Base-by-base conservation (phyloP, 2,329 filamentous ascomycete genomes). In the Trichoderma koningiopsis region DNA sequence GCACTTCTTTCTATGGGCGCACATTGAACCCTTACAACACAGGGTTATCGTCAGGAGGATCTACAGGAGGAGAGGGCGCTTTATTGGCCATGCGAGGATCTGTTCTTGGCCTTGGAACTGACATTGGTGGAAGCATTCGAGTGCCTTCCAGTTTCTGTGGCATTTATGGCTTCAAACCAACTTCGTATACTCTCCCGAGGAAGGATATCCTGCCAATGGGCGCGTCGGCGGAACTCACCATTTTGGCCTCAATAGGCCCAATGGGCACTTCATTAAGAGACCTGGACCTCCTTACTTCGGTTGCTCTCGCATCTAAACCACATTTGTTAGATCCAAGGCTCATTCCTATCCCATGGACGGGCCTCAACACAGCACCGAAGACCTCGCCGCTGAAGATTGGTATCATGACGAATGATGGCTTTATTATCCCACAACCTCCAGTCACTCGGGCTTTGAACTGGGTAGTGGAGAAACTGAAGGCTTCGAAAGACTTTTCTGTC, bases 11-110 rank as follows among this genome's bases (percentile, higher is more conserved):
- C 27, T 87, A 85, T 71, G 88, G 88, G 1, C 83, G 86, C 11
- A 85, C 85, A 0, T 77, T 90, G 22, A 91, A 90, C 72, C 89
- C 90, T 0, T 77, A 84, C 65, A 90, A 90, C 68, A 82, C 85
- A 4, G 79, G 82, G 16, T 81, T 88, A 22, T 88, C 86, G 0
- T 83, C 88, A 0, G 90, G 90, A 3, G 90, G 90, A 0, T 87
- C 84, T 2, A 87, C 86, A 0, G 90, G 90, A 8, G 90, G 90
- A 5, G 80, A 81, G 60, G 79, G 75, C 0, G 79, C 81, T 5
- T 70, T 83, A 2, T 62, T 83, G 0, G 79, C 79, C 3, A 75
- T 82, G 52, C 72, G 78, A 4, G 81, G 81, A 1, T 81, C 79
- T 1, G 71, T 79, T 0, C 58, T 82, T 0, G 81, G 80, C 0